Evolutionary conservation across 2,329 filamentous ascomycete species (phyloP).

Genomic region (Alternaria rosae): DNA sequence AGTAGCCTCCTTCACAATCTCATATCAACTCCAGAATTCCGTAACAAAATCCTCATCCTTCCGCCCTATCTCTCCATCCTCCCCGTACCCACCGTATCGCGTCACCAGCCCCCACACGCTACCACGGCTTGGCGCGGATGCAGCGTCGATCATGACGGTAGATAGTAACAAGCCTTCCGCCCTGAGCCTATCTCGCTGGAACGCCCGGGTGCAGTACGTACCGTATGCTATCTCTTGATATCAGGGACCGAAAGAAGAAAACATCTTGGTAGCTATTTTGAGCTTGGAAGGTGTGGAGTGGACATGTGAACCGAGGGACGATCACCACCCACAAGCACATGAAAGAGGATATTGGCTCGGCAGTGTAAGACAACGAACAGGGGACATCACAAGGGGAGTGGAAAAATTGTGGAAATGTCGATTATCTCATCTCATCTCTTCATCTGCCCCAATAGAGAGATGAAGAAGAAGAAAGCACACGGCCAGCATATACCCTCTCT

Average conservation of each 20-base stretch:
- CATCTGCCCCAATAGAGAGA: background rate
- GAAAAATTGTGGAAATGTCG: background rate
- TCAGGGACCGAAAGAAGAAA: background rate
- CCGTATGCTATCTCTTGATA: background rate
- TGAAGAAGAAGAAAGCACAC: background rate
- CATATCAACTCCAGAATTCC: background rate
- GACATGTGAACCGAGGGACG: background rate
- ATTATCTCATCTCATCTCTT: background rate
- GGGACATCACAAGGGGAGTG: background rate
- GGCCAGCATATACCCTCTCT: background rate
- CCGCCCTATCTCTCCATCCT: background rate
- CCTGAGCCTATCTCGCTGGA: background rate
- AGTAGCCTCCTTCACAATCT: too few species aligned
- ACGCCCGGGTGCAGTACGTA: background rate
- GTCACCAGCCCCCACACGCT: constrained; percentile 1
- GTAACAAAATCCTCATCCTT: background rate
- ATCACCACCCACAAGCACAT: background rate
- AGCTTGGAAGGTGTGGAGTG: background rate
- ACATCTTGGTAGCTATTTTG: background rate
- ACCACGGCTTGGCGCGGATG: background rate
- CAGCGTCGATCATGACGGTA: constrained; percentile 3
- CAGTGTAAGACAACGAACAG: background rate
- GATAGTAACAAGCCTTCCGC: background rate
- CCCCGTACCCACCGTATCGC: background rate
- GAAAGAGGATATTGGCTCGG: background rate